A percentile compares a stretch with the other conserved stretches of the same genome.
Evolutionary conservation across 148 eudicot genomes (phyloP).

Genomic region (Diospyros lotus): DNA sequence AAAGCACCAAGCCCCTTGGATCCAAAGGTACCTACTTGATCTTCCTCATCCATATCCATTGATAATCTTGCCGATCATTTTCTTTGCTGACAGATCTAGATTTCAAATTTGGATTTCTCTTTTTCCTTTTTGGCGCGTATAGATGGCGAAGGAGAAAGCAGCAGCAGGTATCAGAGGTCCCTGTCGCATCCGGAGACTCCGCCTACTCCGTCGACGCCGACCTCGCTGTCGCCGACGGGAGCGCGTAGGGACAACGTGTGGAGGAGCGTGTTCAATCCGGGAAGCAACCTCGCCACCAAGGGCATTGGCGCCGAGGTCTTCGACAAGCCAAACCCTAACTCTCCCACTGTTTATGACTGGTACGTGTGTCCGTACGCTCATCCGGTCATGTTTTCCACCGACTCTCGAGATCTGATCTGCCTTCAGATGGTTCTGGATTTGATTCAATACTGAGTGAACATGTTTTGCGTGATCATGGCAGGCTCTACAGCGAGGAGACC

Average conservation of each 20-base stretch:
- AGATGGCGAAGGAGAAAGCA: constrained; percentile 30
- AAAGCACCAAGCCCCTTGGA: not conserved
- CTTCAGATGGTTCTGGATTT: not conserved
- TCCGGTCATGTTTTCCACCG: too few species aligned
- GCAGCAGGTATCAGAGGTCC: constrained; percentile 35
- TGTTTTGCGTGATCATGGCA: constrained; percentile 15
- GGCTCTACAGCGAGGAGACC: constrained; percentile 78
- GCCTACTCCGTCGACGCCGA: constrained; percentile 48
- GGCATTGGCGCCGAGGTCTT: constrained; percentile 52
- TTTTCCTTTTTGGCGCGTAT: not conserved
- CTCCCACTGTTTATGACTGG: constrained; percentile 96
- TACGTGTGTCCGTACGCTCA: constrained; percentile 15
- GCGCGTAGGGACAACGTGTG: constrained; percentile 65
- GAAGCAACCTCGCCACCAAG: constrained; percentile 71
- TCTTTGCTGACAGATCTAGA: too few species aligned
- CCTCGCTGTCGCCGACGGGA: constrained; percentile 38
- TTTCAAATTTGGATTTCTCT: too few species aligned
- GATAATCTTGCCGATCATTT: too few species aligned
- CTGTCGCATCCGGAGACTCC: constrained; percentile 43
- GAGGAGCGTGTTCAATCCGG: constrained; percentile 94
- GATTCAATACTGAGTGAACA: too few species aligned
- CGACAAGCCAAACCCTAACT: constrained; percentile 61
- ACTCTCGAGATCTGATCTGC: too few species aligned
- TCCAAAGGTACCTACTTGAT: too few species aligned
- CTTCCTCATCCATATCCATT: too few species aligned